Base-by-base conservation (phyloP, 805 yeast species). In the Candida railenensis region DNA sequence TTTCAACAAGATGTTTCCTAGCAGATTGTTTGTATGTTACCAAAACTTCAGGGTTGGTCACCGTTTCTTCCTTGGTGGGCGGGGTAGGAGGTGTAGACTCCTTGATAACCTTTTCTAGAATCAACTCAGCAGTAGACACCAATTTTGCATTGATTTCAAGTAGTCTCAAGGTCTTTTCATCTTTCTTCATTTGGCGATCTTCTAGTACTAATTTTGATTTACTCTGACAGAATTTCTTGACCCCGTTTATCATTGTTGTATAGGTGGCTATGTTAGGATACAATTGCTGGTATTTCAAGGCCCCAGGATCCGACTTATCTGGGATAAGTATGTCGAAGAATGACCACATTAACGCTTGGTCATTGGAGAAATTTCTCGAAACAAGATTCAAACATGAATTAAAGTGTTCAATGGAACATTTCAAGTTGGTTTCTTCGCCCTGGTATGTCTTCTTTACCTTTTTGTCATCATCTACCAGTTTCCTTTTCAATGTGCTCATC, bases 221-320 rank as follows among this genome's bases (percentile, higher is more conserved):
- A 28, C 39, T 20, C 4, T 51, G 46, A 37, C 5, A 47, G 21
- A 50, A 55, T 30, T 53, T 53, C 39, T 59, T 63, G 21, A 64
- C 42, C 1, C 77, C 77, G 42, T 65, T 59, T 19, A 72, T 53
- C 46, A 72, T 61, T 18, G 68, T 69, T 3, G 75, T 66, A 37
- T 69, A 72, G 1, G 76, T 66, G 37, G 65, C 69, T 16, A 59
- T 54, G 48, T 69, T 62, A 3, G 77, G 69, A 2, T 46, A 42
- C 8, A 66, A 32, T 15, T 5, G 43, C 37, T 14, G 52, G 51
- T 4, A 45, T 34, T 14, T 54, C 56, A 14, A 34, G 12, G 46
- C 52, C 7, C 39, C 32, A 3, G 54, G 40, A 12, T 46, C 37
- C 2, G 43, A 21, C 3, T 46, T 51, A 5, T 56, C 54, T 11